Evolutionary conservation across 495 filamentous ascomycete species (phyloP), one percentile per base, ranked within the genome.

Genomic region (Penicillium flavigenum): DNA sequence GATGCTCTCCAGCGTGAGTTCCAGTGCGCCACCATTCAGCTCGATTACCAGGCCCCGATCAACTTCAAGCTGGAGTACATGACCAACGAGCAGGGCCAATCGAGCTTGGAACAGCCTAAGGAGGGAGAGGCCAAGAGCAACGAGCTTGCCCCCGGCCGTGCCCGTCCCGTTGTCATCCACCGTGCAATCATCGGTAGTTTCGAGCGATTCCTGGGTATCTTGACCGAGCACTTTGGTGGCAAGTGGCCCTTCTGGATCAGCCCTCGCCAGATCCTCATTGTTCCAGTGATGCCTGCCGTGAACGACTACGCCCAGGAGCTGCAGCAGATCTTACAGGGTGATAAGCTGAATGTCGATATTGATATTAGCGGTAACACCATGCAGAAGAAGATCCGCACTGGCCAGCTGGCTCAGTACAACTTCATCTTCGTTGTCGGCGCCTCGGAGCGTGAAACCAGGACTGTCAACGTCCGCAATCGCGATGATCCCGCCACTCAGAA

Each of bases 241-340:
- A 96, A 96, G 75, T 98, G 93, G 93, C 94, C 94, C 0, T 96
- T 97, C 82, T 98, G 94, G 94, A 74, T 98, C 56, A 92, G 86
- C 60, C 94, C 94, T 26, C 86, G 93, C 19, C 94, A 98, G 76
- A 83, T 98, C 47, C 76, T 98, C 58, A 85, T 98, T 53, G 86
- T 98, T 8, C 95, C 94, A 3, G 92, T 98, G 59, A 92, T 92
- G 81, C 88, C 88, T 19, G 81, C 83, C 32, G 84, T 86, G 59
- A 87, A 91, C 63, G 89, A 91, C 60, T 98, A 98, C 67, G 91
- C 86, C 17, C 78, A 88, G 67, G 94, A 98, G 75, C 81, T 98
- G 17, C 88, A 89, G 68, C 61, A 63, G 22, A 68, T 83, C 51
- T 65, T 85, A 41, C 72, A 65, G 19, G 67, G 59, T 9, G 76